Evolutionary conservation across 2,329 filamentous ascomycete genomes (phyloP), one percentile per base, ranked within the genome.

Genomic region (Colletotrichum sidae): DNA sequence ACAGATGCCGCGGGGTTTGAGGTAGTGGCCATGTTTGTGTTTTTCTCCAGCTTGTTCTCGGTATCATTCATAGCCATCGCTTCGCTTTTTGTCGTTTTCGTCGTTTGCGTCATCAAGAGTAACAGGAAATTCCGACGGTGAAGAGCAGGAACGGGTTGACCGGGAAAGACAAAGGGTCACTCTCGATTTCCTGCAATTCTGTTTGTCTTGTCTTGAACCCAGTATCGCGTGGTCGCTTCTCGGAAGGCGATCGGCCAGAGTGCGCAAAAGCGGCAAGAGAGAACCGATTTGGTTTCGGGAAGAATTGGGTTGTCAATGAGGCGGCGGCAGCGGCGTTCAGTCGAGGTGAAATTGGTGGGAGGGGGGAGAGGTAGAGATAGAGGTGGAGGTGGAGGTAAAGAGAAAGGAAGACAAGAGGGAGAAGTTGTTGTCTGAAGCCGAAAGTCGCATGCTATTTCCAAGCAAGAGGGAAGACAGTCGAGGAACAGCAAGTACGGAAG

Each of bases 1-100:
- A 64, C 73, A 55, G 69, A 71, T 67, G 72, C 72, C 55, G 74
- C 71, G 69, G 69, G 72, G 59, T 75, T 69, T 45, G 76, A 65
- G 56, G 75, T 67, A 70, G 76, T 77, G 68, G 79, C 77, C 78
- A 80, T 78, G 70, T 68, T 74, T 59, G 73, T 74, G 58, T 77
- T 72, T 70, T 74, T 76, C 65, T 78, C 75, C 65, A 76, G 72
- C 72, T 77, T 73, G 67, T 72, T 71, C 62, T 73, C 77, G 67
- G 76, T 76, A 69, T 80, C 77, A 71, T 79, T 78, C 73, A 79
- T 76, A 37, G 79, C 77, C 78, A 80, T 70, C 39, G 65, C 73
- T 68, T 72, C 67, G 70, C 65, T 68, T 67, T 59, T 68, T 63
- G 70, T 68, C 49, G 79, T 77, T 78, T 79, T 58, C 51, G 60